Percentiles rank a stretch among this genome's conserved stretches.
phyloP scores from a whole-genome alignment of 2,329 filamentous ascomycete genomes.

The Canariomyces notabilis region DNA sequence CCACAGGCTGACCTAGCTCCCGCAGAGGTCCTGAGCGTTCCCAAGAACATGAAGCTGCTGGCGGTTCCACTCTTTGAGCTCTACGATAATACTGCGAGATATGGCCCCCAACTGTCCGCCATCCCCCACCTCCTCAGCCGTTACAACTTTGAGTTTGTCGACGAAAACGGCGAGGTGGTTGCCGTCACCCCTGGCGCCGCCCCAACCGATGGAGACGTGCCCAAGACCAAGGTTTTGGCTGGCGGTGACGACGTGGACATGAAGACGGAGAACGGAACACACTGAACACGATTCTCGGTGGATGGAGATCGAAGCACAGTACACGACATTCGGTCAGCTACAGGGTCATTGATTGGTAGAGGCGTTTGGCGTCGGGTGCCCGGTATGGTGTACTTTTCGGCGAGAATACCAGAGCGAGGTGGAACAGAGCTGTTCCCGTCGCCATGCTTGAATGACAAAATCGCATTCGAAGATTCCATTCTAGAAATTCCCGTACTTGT shows the following conservation, averaged over 20 bases:
- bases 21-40: conserved; percentile 86
- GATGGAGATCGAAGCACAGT: background rate
- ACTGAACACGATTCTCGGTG: conserved; percentile 17
- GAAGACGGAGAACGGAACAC: conserved; percentile 36
- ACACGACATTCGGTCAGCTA: background rate
- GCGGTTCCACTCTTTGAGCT: conserved; percentile 96
- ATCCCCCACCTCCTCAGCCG: conserved; percentile 91
- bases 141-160: conserved; percentile 97
- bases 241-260: conserved; percentile 59
- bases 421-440: background rate
- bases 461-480: background rate
- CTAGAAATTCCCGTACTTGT: background rate
- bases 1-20: conserved; percentile 20
- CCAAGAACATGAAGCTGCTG: conserved; percentile 99
- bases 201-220: conserved; percentile 52
- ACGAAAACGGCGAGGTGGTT: conserved; percentile 84
- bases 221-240: conserved; percentile 61
- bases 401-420: background rate
- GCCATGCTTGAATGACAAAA: background rate
- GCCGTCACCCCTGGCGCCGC: conserved; percentile 74
- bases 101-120: conserved; percentile 91
- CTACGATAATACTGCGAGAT: conserved; percentile 93
- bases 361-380: conserved; percentile 13
- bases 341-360: conserved; percentile 3
- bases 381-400: background rate